A percentile compares a stretch with the other conserved stretches of the same genome.
Conservation (phyloP, 2,329 filamentous ascomycete species). For the Capronia coronata region DNA sequence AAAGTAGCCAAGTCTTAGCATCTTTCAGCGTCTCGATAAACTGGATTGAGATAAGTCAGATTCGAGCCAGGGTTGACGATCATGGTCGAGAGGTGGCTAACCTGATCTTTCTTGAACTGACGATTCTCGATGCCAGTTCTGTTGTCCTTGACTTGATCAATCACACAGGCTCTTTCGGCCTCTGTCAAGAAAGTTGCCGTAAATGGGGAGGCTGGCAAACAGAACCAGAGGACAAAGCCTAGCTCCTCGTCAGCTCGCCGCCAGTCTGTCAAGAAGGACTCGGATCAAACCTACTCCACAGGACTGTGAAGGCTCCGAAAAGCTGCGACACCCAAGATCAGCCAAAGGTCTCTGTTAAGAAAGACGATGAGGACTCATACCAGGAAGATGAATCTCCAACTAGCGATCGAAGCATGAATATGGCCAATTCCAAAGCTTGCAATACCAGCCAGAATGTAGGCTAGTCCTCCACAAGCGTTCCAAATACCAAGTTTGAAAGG, state of each 20-base stretch:
- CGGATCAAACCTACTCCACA: neutral
- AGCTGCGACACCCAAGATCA: too few relatives aligned
- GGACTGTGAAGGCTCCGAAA: neutral
- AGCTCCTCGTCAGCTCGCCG: too few relatives aligned
- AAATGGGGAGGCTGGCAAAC: too few relatives aligned
- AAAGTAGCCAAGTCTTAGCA: constrained; percentile 36
- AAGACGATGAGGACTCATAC: too few relatives aligned
- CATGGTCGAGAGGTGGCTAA: too few relatives aligned
- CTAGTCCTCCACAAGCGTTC: neutral
- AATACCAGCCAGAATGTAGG: neutral
- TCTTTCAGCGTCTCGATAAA: constrained; percentile 33
- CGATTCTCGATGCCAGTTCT: constrained; percentile 26
- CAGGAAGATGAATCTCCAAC: neutral
- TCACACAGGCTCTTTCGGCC: constrained; percentile 45
- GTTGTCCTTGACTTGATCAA: constrained; percentile 34
- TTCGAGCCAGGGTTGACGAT: too few relatives aligned
- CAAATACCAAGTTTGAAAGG: neutral
- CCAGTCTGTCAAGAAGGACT: too few relatives aligned
- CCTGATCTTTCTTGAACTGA: constrained; percentile 26
- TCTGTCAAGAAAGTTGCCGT: constrained; percentile 51
- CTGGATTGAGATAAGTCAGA: too few relatives aligned
- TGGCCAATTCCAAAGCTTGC: neutral
- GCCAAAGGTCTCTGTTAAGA: too few relatives aligned
- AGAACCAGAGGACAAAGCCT: too few relatives aligned
- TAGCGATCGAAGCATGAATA: neutral